Conservation (phyloP, 345 rosid genomes). For the Trapa incisa region DNA sequence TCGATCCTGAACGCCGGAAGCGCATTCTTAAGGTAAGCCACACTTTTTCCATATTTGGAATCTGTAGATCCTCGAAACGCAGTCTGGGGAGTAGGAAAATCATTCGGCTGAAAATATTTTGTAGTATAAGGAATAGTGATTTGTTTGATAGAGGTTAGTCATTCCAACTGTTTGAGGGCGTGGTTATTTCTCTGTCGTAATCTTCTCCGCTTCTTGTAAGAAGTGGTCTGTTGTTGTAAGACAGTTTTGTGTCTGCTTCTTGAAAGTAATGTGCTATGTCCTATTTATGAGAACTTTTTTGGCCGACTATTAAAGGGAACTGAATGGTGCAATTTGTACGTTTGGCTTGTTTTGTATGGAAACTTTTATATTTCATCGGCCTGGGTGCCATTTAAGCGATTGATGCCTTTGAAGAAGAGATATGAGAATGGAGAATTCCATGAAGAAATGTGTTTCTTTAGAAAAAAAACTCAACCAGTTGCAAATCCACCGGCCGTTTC, state of each 20-base stretch:
- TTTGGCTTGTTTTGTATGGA: not conserved
- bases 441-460: not conserved
- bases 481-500: not conserved
- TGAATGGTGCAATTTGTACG: not conserved
- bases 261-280: too few species aligned
- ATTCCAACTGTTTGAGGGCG: too few species aligned
- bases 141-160: too few species aligned
- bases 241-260: not conserved
- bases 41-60: not conserved
- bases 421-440: not conserved
- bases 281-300: too few species aligned
- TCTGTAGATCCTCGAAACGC: not conserved
- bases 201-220: too few species aligned
- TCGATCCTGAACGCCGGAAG: conserved; percentile 35
- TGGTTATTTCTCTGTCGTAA: too few species aligned
- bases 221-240: not conserved
- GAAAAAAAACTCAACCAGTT: not conserved
- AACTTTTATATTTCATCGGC: not conserved
- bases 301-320: not conserved
- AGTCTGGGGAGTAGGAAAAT: not conserved
- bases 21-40: conserved; percentile 49
- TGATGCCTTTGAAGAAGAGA: not conserved
- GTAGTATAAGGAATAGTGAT: not conserved
- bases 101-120: not conserved
- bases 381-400: not conserved